Evolutionary conservation across 1,284 basidiomycete species (phyloP).

Genomic region (Leccinum huronense): DNA sequence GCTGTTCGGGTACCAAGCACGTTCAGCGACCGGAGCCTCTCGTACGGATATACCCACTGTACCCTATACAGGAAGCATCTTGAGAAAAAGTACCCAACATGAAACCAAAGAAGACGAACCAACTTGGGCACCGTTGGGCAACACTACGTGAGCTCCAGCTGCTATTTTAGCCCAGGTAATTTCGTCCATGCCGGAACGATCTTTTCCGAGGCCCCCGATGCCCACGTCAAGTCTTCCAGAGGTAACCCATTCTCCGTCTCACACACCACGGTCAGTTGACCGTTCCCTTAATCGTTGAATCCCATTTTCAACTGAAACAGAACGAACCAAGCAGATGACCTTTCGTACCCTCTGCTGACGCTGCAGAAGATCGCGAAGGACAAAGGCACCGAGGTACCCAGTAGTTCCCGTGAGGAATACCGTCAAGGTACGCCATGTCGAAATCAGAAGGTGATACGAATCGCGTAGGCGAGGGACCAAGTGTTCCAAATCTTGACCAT

Average conservation of each 20-base stretch:
- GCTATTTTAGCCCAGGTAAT: conserved; percentile 70
- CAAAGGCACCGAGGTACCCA: conserved; percentile 95
- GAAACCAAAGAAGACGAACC: conserved; percentile 47
- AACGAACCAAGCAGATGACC: conserved; percentile 91
- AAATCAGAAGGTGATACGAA: conserved; percentile 59
- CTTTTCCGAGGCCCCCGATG: conserved; percentile 82
- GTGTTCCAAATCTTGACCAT: conserved; percentile 77
- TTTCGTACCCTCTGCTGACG: conserved; percentile 67
- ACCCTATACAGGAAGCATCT: conserved; percentile 50
- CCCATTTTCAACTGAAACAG: conserved; percentile 62
- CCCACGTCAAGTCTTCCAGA: conserved; percentile 78
- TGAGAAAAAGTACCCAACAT: background rate
- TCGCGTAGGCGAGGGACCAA: conserved; percentile 60
- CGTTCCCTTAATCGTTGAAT: conserved; percentile 73
- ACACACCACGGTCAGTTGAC: conserved; percentile 84
- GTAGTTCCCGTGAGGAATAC: conserved; percentile 97
- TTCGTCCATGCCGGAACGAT: conserved; percentile 73
- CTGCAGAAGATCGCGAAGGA: conserved; percentile 79
- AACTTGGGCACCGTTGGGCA: conserved; percentile 91
- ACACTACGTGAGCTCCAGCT: conserved; percentile 76
- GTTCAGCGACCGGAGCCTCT: conserved; percentile 88
- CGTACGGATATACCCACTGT: conserved; percentile 99
- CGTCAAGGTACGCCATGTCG: conserved; percentile 54
- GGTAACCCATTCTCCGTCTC: conserved; percentile 86
- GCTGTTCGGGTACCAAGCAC: conserved; percentile 87